Base-by-base conservation (phyloP, 1,284 basidiomycete species). In the Ganoderma meredithae region DNA sequence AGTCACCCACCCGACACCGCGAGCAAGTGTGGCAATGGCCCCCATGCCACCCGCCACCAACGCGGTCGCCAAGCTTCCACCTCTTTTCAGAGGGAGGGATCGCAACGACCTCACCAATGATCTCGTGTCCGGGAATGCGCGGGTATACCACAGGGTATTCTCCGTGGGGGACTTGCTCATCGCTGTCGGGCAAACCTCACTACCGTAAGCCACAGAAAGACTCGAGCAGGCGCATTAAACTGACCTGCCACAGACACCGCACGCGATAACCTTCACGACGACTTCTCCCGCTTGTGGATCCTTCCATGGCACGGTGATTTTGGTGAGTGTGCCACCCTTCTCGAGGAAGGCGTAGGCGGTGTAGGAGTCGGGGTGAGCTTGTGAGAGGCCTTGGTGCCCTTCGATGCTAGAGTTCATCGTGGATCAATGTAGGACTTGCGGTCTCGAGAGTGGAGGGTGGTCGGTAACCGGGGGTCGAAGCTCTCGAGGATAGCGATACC, bases 1-100 rank as follows among this genome's bases (percentile, higher is more conserved):
- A 74, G 39, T 75, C 72, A 0, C 75, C 74, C 7, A 66, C 33
- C 27, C 71, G 70, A 63, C 77, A 79, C 53, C 71, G 62, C 10
- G 64, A 12, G 65, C 77, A 79, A 17, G 60, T 65, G 58, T 64
- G 62, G 68, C 77, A 78, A n/a, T 76, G 74, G 2, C 76, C 76
- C 19, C 75, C 75, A 39, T 77, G 74, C 76, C 76, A 78, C 4
- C 73, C 74, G 4, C 70, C 68, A 19, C 76, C 76, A n/a, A 79
- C 75, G 33, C 73, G 73, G 33, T 77, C 72, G 8, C 76, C 77
- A 52, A 77, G 55, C 67, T 75, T 79, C 72, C 71, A 77, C 7
- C 53, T 22, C 31, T 39, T 67, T 64, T 75, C 75, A n/a, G 60
- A 62, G 1, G 71, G 36, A 0, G 69, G 69, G 22, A 77, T 60